phyloP scores from a whole-genome alignment of 2,329 filamentous ascomycete species.

The Penicillium sp. region DNA sequence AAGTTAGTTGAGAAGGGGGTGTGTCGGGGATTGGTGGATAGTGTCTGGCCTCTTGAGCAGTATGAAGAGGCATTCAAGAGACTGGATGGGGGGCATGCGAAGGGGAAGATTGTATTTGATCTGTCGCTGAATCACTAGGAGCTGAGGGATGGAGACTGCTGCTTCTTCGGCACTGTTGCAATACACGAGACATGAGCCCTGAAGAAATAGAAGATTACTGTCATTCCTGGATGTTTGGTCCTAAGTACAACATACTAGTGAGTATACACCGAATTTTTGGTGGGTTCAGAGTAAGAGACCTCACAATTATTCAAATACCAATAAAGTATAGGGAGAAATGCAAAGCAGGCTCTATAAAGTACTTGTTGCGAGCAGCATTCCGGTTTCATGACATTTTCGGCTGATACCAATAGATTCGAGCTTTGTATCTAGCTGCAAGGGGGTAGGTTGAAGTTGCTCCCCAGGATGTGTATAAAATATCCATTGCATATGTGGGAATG shows the following conservation, averaged over 20 bases:
- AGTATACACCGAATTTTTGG: no score
- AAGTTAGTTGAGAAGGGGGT: conserved; percentile 39
- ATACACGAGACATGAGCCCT: no score
- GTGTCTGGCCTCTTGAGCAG: conserved; percentile 42
- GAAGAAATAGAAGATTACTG: no score
- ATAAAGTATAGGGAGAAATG: background rate
- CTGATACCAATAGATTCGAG: background rate
- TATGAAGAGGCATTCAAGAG: conserved; percentile 42
- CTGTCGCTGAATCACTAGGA: conserved; percentile 9
- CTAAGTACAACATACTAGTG: no score
- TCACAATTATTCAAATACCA: background rate
- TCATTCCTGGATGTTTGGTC: no score
- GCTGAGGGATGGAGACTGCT: background rate
- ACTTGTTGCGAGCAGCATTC: background rate
- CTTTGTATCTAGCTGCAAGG: no score
- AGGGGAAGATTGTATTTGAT: conserved; percentile 45
- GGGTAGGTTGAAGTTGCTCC: background rate
- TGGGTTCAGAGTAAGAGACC: background rate
- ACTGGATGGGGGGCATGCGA: conserved; percentile 40
- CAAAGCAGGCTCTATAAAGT: background rate
- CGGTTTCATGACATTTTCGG: background rate
- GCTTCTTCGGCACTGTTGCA: background rate
- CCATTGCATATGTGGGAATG: background rate
- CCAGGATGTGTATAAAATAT: background rate
- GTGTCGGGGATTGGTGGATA: conserved; percentile 40